These are phyloP conservation scores for Suillus subaureus DNA, from an alignment of 768 basidiomycete species.

Conservation along the genomic window DNA sequence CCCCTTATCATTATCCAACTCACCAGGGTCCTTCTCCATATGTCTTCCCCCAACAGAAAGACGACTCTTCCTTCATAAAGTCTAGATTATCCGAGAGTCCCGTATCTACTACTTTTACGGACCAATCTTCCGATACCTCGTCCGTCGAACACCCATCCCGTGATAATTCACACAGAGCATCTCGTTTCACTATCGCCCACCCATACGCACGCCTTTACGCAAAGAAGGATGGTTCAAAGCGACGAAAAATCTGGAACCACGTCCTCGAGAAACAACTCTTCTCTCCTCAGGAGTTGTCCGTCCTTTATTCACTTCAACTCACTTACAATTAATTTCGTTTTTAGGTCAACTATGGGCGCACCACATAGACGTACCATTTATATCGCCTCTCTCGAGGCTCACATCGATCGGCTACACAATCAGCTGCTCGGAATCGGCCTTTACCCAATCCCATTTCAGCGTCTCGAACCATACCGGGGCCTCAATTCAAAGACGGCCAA, in stretches of 20 bases:
- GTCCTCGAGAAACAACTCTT: conserved; percentile 75
- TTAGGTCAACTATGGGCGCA: conserved; percentile 65
- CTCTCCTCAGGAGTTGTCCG: conserved; percentile 64
- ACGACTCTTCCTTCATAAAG: conserved; percentile 12
- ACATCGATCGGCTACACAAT: conserved; percentile 68
- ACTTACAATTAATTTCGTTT: not conserved
- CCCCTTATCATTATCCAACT: conserved; percentile 10
- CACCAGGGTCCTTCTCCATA: conserved; percentile 16
- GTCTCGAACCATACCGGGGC: conserved; percentile 65
- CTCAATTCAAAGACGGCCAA: conserved; percentile 79
- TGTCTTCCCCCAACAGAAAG: conserved; percentile 3
- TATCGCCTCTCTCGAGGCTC: conserved; percentile 70
- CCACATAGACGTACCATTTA: conserved; percentile 72
- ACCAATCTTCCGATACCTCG: conserved; percentile 1
- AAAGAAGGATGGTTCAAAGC: conserved; percentile 63
- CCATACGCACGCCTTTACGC: conserved; percentile 73
- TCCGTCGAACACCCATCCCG: conserved; percentile 20
- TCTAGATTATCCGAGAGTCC: conserved; percentile 10
- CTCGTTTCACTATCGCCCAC: conserved; percentile 48
- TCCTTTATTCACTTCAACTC: conserved; percentile 14
- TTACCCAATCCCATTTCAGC: conserved; percentile 57
- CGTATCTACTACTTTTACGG: not conserved
- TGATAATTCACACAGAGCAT: conserved; percentile 16
- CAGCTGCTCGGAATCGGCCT: conserved; percentile 55
- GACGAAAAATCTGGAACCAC: conserved; percentile 78